These are phyloP conservation scores for Rhododendron griersonianum DNA, from an alignment of 148 eudicot genomes.

Conservation along the genomic window DNA sequence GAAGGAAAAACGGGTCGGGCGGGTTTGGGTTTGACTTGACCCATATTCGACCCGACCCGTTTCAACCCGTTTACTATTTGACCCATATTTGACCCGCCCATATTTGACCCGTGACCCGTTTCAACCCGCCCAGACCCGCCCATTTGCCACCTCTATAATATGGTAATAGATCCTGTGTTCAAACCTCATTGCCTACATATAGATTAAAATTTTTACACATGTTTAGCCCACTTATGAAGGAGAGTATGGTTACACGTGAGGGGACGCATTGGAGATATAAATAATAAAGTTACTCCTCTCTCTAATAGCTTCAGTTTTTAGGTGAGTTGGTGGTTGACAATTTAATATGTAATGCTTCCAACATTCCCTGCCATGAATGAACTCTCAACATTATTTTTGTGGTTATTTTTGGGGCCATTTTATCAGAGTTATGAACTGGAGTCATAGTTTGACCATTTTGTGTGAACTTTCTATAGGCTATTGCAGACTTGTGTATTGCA, in stretches of 20 bases:
- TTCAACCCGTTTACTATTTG: too few relatives aligned
- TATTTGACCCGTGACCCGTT: too few relatives aligned
- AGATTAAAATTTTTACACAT: background rate
- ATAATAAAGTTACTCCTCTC: background rate
- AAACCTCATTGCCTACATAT: background rate
- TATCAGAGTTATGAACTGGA: background rate
- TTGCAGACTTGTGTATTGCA: constrained; percentile 29
- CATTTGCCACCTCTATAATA: too few relatives aligned
- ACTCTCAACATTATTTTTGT: background rate
- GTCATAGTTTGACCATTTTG: constrained; percentile 7
- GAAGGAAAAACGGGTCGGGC: too few relatives aligned
- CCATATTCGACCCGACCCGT: too few relatives aligned
- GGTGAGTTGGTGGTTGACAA: background rate
- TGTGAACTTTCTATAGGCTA: constrained; percentile 17
- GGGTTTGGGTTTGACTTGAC: too few relatives aligned
- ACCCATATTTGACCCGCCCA: too few relatives aligned
- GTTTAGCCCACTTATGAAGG: background rate
- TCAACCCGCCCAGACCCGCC: too few relatives aligned
- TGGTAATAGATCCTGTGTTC: too few relatives aligned
- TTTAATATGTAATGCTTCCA: background rate
- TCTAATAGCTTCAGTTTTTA: background rate
- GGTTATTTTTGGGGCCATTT: background rate
- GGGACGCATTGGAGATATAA: background rate
- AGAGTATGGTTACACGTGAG: background rate
- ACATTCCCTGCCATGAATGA: background rate